Percentiles rank a stretch among this genome's conserved stretches.
phyloP scores from a whole-genome alignment of 768 basidiomycete genomes.

The Boletus vermiculosoides region DNA sequence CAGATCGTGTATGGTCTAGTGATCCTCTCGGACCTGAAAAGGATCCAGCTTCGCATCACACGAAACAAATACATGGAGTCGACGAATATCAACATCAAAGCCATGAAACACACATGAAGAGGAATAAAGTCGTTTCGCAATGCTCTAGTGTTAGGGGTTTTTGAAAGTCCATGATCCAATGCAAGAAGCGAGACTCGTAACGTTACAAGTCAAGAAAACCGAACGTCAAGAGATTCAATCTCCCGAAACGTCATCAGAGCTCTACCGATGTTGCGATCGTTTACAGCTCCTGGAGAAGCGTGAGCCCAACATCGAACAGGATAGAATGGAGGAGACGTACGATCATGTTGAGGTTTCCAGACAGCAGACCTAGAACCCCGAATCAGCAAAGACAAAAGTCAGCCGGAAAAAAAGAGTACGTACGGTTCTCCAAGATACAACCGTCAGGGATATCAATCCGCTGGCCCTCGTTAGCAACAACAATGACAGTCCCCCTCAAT shows the following conservation, averaged over 20 bases:
- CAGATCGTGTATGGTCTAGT: background rate
- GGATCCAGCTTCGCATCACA: background rate
- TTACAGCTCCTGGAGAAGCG: conserved; percentile 31
- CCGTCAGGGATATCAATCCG: conserved; percentile 77
- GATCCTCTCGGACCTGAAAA: background rate
- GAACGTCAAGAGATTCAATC: conserved; percentile 8
- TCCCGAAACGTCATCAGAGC: background rate
- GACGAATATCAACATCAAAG: background rate
- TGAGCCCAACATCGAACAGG: background rate
- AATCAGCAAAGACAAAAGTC: conserved; percentile 14
- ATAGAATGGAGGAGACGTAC: conserved; percentile 35
- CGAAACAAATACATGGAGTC: background rate
- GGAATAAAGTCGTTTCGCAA: background rate
- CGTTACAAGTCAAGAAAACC: background rate
- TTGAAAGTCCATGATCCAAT: conserved; percentile 22
- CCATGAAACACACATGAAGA: background rate
- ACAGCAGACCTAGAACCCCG: conserved; percentile 51
- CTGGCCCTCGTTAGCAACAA: conserved; percentile 77
- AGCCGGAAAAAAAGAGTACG: conserved; percentile 16
- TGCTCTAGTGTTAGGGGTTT: conserved; percentile 15
- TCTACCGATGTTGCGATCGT: background rate
- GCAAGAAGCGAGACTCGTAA: conserved; percentile 2
- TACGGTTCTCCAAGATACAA: conserved; percentile 66
- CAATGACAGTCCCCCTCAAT: conserved; percentile 64
- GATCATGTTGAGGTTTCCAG: conserved; percentile 75